phyloP scores from a whole-genome alignment of 2,329 filamentous ascomycete genomes.

The Volutella citrinella region DNA sequence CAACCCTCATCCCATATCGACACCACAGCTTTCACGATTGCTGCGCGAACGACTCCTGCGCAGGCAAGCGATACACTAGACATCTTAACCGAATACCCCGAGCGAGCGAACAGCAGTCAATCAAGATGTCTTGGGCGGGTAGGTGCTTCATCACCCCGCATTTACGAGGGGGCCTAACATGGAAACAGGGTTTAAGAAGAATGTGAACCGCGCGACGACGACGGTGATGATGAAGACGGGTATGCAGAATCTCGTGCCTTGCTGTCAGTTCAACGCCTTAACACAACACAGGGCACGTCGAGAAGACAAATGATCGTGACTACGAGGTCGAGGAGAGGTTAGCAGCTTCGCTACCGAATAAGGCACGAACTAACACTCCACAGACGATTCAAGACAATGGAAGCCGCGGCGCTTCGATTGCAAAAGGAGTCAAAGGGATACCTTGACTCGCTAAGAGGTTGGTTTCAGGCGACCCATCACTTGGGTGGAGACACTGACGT shows the following conservation, averaged over 20 bases:
- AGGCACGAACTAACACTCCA: constrained; percentile 17
- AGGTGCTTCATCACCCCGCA: constrained; percentile 27
- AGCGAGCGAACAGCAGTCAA: constrained; percentile 19
- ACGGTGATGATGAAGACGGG: constrained; percentile 99
- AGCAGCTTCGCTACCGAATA: constrained; percentile 6
- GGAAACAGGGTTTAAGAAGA: constrained; percentile 63
- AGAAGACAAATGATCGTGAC: constrained; percentile 97
- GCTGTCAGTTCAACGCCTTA: too few relatives aligned
- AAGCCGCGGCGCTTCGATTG: constrained; percentile 83
- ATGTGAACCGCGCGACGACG: constrained; percentile 97
- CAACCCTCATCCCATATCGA: constrained; percentile 6
- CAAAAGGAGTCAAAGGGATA: constrained; percentile 99
- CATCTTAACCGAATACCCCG: too few relatives aligned
- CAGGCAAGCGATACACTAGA: too few relatives aligned
- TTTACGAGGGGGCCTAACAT: constrained; percentile 28
- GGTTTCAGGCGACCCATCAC: too few relatives aligned
- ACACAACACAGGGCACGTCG: constrained; percentile 85
- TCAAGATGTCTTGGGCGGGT: constrained; percentile 71
- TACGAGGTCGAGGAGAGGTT: constrained; percentile 96
- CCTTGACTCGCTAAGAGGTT: constrained; percentile 88
- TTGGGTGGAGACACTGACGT: constrained; percentile 20
- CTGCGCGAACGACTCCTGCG: too few relatives aligned
- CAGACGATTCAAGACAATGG: constrained; percentile 96
- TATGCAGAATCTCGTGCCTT: constrained; percentile 41
- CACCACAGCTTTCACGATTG: constrained; percentile 15